Base-by-base conservation (phyloP, 164 flowering plant genomes). In the Vitis amurensis region DNA sequence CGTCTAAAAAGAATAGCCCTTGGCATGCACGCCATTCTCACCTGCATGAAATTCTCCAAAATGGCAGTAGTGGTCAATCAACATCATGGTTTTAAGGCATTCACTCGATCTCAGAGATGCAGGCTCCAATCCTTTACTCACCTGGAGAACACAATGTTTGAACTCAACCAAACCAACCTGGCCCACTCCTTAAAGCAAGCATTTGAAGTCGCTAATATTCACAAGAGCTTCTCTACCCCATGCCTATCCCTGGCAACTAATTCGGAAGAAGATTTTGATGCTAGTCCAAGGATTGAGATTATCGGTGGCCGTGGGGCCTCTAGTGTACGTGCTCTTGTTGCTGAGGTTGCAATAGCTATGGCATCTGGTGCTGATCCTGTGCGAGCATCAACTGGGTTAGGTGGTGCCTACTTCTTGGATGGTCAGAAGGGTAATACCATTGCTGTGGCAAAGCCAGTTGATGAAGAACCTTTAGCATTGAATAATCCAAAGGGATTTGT, bases 381-480 rank as follows among this genome's bases (percentile, higher is more conserved):
- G 47, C 89, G 86, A 0, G 74, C 81, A 2, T 70, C 86, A 8
- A 79, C 76, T 31, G 98, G 94, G 17, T 84, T 90, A 0, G 97
- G 98, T 6, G 97, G 98, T 11, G 92, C 94, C 50, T 91, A 90
- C 73, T 82, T 78, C 59, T 58, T 93, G 53, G 73, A 74, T 9
- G 67, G 68, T 29, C 74, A 61, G 55, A 77, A 76, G 37, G 89
- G 90, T 8, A 79, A 81, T 11, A 79, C 64, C 27, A 86, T 93
- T 71, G 95, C 95, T 0, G 87, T 91, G n/a, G 92, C 84, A 15
- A 93, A 93, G 75, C 97, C 97, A 0, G 61, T 79, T 6, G 95
- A 90, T 56, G 97, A 90, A 73, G 95, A 89, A 29, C 94, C 93
- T 29, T 59, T 86, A 23, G 89, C 95, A 50, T 58, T 80, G n/a